Conservation (phyloP, 805 yeast genomes). For the Nakazawaea wyomingensis region DNA sequence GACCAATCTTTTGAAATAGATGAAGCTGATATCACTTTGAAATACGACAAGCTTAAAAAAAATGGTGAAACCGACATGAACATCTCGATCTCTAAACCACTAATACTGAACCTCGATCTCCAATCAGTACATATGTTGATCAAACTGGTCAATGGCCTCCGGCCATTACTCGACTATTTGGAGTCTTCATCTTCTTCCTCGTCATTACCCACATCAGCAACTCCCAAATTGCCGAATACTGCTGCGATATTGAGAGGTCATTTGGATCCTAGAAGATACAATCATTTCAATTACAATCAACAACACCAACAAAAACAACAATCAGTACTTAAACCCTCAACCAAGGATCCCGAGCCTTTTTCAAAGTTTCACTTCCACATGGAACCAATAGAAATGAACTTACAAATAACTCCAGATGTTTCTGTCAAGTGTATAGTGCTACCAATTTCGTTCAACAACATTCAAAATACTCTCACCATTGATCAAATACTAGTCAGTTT, state of each 20-base stretch:
- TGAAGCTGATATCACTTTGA: constrained; percentile 51
- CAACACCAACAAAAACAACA: no score
- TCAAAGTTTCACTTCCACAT: constrained; percentile 34
- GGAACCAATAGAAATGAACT: constrained; percentile 27
- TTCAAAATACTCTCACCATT: constrained; percentile 27
- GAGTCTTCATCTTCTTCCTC: neutral
- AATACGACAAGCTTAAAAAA: constrained; percentile 25
- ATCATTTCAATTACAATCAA: no score
- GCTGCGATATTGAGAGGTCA: neutral
- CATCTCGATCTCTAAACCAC: constrained; percentile 38
- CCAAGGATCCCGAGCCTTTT: neutral
- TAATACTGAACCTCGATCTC: constrained; percentile 20
- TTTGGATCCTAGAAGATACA: constrained; percentile 5
- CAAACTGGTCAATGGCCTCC: constrained; percentile 12
- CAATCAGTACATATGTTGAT: constrained; percentile 7
- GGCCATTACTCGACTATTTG: constrained; percentile 15
- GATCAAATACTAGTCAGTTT: constrained; percentile 26
- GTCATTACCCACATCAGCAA: neutral
- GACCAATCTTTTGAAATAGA: constrained; percentile 12
- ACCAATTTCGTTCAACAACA: constrained; percentile 41
- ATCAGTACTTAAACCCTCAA: neutral
- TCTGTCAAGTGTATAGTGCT: constrained; percentile 26
- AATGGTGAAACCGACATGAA: constrained; percentile 28
- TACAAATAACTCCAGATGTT: constrained; percentile 18
- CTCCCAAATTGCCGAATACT: neutral